A percentile compares a stretch with the other conserved stretches of the same genome.
These are phyloP conservation scores for Metschnikowia lochheadii DNA, from an alignment of 805 yeast genomes.

Conservation along the genomic window DNA sequence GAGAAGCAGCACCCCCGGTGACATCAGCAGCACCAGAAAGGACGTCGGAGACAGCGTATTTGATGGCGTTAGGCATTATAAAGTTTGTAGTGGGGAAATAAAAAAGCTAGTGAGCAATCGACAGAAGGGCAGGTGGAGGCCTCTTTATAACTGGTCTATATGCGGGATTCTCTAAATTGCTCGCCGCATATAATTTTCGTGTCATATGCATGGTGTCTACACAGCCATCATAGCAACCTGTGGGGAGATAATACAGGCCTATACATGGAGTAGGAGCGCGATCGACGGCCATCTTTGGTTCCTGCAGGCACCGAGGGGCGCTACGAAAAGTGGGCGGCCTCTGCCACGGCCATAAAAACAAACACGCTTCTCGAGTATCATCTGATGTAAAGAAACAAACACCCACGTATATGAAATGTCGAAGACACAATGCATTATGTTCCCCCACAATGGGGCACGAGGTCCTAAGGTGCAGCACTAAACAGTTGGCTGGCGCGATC, in stretches of 20 bases:
- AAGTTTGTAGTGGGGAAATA: neutral
- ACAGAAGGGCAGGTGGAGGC: neutral
- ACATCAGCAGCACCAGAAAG: constrained; percentile 6
- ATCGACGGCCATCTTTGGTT: neutral
- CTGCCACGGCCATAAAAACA: neutral
- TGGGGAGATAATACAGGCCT: constrained; percentile 1
- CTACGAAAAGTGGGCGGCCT: neutral
- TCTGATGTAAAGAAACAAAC: neutral
- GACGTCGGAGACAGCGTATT: constrained; percentile 23
- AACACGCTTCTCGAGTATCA: too few relatives aligned
- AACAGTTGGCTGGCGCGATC: constrained; percentile 3
- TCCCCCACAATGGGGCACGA: neutral
- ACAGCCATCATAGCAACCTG: constrained; percentile 4
- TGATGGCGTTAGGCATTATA: constrained; percentile 24
- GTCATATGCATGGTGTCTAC: neutral
- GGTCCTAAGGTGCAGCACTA: neutral
- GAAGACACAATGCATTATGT: neutral
- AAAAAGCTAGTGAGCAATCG: neutral
- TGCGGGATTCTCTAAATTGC: neutral
- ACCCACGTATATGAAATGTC: neutral
- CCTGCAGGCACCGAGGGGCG: neutral
- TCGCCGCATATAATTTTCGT: neutral
- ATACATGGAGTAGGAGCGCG: neutral
- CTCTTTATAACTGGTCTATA: neutral
- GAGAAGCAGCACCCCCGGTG: constrained; percentile 2